Conservation (phyloP, 768 basidiomycete species). For the Cystofilobasidium bisporidii region DNA sequence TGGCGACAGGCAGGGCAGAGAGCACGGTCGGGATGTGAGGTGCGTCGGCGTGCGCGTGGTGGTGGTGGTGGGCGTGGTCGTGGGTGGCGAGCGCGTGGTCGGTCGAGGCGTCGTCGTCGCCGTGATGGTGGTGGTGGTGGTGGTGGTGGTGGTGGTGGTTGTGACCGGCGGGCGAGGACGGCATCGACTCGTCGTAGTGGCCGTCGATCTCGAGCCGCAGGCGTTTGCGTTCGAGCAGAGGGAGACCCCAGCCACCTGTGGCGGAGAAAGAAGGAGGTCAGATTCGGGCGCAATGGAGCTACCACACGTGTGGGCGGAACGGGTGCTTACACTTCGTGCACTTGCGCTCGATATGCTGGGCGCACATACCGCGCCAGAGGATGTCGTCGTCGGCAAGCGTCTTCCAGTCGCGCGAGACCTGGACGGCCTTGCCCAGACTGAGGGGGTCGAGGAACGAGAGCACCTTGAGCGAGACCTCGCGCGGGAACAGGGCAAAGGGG, state of each 20-base stretch:
- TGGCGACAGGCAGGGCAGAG: not conserved
- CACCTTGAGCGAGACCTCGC: conserved; percentile 77
- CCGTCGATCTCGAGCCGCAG: conserved; percentile 27
- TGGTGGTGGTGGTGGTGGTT: conserved; percentile 6
- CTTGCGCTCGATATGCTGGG: conserved; percentile 95
- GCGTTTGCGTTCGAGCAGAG: conserved; percentile 55
- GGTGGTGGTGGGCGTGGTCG: conserved; percentile 10
- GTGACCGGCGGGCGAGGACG: not conserved
- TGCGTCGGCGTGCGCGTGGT: not conserved
- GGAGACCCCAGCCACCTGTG: conserved; percentile 77
- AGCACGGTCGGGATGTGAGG: conserved; percentile 10
- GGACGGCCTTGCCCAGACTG: conserved; percentile 85
- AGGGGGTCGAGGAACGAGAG: conserved; percentile 83
- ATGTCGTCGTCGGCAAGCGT: conserved; percentile 86
- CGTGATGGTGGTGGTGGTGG: conserved; percentile 15
- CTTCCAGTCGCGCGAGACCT: conserved; percentile 77
- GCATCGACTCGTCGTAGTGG: conserved; percentile 19
- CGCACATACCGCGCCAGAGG: conserved; percentile 91
- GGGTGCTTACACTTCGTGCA: conserved; percentile 64
- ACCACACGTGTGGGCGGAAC: too few species aligned
- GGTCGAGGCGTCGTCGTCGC: not conserved
- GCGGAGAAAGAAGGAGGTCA: not conserved
- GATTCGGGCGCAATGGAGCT: not conserved
- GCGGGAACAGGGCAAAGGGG: conserved; percentile 80
- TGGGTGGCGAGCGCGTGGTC: not conserved